Evolutionary conservation across 2,329 filamentous ascomycete genomes (phyloP).

Genomic region (Fusarium sp.): DNA sequence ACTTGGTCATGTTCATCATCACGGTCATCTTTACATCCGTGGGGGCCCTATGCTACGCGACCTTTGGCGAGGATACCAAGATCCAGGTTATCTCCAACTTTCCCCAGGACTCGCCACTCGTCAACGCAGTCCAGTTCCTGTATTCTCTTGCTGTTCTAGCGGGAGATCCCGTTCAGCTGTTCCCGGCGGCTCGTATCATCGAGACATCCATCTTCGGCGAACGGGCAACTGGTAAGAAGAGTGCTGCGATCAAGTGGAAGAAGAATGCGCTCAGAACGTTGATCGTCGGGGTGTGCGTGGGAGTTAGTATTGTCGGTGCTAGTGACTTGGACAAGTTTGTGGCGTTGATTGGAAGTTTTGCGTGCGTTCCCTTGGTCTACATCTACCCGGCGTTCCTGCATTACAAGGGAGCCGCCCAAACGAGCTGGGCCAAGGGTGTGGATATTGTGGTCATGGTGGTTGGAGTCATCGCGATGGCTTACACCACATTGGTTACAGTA

Average conservation of each 20-base stretch:
- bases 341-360: constrained; percentile 77
- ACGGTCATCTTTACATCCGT: constrained; percentile 78
- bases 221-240: constrained; percentile 72
- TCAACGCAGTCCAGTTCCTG: constrained; percentile 79
- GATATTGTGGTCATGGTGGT: constrained; percentile 72
- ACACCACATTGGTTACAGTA: constrained; percentile 72
- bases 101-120: constrained; percentile 75
- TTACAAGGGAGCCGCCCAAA: constrained; percentile 72
- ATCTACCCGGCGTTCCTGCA: constrained; percentile 80
- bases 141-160: constrained; percentile 80
- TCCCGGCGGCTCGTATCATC: constrained; percentile 77
- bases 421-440: constrained; percentile 63
- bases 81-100: constrained; percentile 83
- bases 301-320: constrained; percentile 71
- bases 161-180: constrained; percentile 79
- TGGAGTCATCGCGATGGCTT: constrained; percentile 75
- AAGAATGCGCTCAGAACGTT: constrained; percentile 74
- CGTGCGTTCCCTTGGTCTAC: constrained; percentile 80
- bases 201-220: constrained; percentile 75
- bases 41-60: constrained; percentile 78
- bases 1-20: constrained; percentile 76
- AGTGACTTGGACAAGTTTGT: constrained; percentile 80
- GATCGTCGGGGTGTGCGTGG: constrained; percentile 68
- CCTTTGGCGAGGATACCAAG: constrained; percentile 74
- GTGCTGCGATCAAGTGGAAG: constrained; percentile 75